These are phyloP conservation scores for Rutidosis leptorrhynchoides DNA, from an alignment of 129 eudicot genomes.

Conservation along the genomic window DNA sequence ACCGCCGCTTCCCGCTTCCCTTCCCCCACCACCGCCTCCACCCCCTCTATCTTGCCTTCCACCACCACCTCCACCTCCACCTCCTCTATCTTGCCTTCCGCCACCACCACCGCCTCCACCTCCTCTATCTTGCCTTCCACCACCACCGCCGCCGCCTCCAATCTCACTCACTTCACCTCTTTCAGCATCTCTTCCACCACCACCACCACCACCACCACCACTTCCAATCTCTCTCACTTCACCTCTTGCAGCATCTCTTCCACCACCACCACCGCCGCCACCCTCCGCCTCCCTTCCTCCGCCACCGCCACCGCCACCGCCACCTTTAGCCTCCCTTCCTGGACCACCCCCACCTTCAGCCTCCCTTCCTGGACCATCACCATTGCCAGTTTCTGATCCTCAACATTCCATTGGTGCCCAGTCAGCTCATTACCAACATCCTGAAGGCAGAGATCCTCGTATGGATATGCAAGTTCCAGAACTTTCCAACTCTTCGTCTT, in stretches of 20 bases:
- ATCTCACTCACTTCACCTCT: constrained; percentile 27
- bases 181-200: constrained; percentile 10
- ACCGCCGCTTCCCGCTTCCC: constrained; percentile 38
- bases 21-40: constrained; percentile 31
- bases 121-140: constrained; percentile 11
- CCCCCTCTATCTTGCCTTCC: constrained; percentile 22
- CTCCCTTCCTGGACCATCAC: constrained; percentile 19
- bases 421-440: constrained; percentile 32
- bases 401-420: constrained; percentile 21
- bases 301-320: no score
- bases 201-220: constrained; percentile 24
- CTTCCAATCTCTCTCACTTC: constrained; percentile 18
- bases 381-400: constrained; percentile 26
- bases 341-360: no score
- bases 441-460: constrained; percentile 36
- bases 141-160: constrained; percentile 32
- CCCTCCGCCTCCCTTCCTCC: no score
- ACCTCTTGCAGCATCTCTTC: constrained; percentile 16
- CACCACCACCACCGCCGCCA: no score
- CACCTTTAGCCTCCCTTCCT: no score
- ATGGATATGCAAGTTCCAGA: constrained; percentile 39
- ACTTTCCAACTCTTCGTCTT: constrained; percentile 39
- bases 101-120: constrained; percentile 32
- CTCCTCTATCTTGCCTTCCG: constrained; percentile 22
- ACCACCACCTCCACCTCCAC: constrained; percentile 29